phyloP scores from a whole-genome alignment of 2,329 filamentous ascomycete genomes.

The Alternaria sp. region DNA sequence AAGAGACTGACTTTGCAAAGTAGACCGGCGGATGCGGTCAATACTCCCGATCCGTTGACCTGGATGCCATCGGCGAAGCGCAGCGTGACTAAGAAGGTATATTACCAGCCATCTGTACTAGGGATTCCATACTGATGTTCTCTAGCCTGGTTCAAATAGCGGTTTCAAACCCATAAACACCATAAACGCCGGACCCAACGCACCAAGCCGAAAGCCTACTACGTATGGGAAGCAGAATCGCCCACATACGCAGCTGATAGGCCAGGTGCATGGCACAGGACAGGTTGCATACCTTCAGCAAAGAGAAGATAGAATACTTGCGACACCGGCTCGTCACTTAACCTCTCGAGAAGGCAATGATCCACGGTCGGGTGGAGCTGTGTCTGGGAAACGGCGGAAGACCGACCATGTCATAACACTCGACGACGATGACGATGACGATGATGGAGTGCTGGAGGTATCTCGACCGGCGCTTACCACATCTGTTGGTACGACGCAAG shows the following conservation, averaged over 20 bases:
- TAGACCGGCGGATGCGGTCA: conserved; percentile 30
- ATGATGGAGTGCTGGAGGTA: conserved; percentile 10
- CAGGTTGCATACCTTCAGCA: conserved; percentile 14
- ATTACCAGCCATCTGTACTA: not conserved
- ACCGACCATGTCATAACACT: conserved; percentile 27
- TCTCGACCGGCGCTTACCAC: not conserved
- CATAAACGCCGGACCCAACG: conserved; percentile 14
- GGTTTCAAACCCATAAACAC: conserved; percentile 28
- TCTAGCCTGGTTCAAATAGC: conserved; percentile 26
- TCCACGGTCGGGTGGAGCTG: not conserved
- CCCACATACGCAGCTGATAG: conserved; percentile 11
- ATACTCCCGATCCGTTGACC: conserved; percentile 23
- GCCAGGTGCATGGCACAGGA: conserved; percentile 18
- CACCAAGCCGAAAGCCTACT: conserved; percentile 5
- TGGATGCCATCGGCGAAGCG: conserved; percentile 16
- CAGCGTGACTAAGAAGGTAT: conserved; percentile 15
- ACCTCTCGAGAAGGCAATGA: conserved; percentile 2
- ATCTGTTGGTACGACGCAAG: not conserved
- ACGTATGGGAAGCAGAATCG: conserved; percentile 28
- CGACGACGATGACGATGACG: conserved; percentile 24
- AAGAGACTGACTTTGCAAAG: conserved; percentile 24
- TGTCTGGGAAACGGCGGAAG: conserved; percentile 33
- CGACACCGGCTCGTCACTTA: conserved; percentile 5
- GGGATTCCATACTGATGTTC: conserved; percentile 13
- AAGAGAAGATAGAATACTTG: not conserved